Evolutionary conservation across 139 green algal species (phyloP).

Genomic region (Pleodorina starrii): DNA sequence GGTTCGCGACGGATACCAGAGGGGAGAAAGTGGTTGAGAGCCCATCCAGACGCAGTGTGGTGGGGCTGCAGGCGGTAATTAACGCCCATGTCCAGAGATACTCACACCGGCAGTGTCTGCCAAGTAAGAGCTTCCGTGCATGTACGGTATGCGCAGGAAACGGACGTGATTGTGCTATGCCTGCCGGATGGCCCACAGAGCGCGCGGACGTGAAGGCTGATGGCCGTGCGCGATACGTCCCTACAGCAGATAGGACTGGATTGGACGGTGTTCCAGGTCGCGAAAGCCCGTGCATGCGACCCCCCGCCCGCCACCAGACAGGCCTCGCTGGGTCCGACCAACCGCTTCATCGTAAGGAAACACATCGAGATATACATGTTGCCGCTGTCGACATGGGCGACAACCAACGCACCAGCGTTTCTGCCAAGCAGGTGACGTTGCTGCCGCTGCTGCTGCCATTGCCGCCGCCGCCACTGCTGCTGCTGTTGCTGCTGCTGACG

Average conservation of each 20-base stretch:
- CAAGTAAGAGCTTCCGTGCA: background rate
- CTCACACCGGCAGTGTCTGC: background rate
- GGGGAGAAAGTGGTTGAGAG: background rate
- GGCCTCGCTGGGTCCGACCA: too few relatives aligned
- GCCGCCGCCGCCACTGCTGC: background rate
- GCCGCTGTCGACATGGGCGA: too few relatives aligned
- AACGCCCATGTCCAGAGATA: background rate
- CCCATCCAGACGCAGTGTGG: background rate
- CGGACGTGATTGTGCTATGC: too few relatives aligned
- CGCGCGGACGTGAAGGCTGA: too few relatives aligned
- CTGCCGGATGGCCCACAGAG: too few relatives aligned
- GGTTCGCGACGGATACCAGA: background rate
- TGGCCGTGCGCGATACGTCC: too few relatives aligned
- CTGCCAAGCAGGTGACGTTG: background rate
- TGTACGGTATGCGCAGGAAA: background rate
- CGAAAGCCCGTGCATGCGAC: background rate
- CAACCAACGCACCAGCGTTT: slow-evolving; percentile 16
- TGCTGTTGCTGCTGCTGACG: background rate
- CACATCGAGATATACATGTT: too few relatives aligned
- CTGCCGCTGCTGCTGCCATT: background rate
- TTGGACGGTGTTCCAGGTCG: too few relatives aligned
- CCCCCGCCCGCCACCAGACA: background rate
- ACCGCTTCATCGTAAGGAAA: background rate
- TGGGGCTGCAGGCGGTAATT: background rate
- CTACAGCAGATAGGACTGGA: too few relatives aligned